phyloP scores from a whole-genome alignment of 768 basidiomycete species.

The Mycena rosella region DNA sequence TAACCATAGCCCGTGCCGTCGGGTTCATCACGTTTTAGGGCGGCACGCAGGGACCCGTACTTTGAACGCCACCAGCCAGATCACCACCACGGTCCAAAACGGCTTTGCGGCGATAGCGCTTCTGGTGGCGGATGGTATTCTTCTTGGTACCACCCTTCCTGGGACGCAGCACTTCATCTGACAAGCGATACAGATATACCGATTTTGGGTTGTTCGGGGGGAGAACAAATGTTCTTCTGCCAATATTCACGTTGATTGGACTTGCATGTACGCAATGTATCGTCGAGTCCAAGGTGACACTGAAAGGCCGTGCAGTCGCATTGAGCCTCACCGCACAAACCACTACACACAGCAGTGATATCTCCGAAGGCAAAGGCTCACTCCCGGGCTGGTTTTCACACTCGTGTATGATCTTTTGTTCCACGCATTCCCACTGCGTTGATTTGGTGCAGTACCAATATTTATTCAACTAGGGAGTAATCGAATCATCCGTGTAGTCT shows the following conservation, averaged over 20 bases:
- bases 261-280: constrained; percentile 14
- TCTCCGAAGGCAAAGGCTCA: constrained; percentile 13
- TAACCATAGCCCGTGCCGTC: neutral
- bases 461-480: constrained; percentile 24
- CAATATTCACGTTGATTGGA: constrained; percentile 7
- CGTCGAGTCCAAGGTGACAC: too few relatives aligned
- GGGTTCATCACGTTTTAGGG: constrained; percentile 2
- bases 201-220: constrained; percentile 13
- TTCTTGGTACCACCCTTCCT: neutral
- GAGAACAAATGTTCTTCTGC: constrained; percentile 11
- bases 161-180: neutral
- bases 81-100: constrained; percentile 14
- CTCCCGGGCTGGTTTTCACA: constrained; percentile 19
- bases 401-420: constrained; percentile 9
- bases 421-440: neutral
- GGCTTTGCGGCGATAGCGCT: constrained; percentile 1
- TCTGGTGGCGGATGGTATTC: neutral
- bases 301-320: neutral
- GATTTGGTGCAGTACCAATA: neutral
- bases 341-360: constrained; percentile 4
- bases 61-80: constrained; percentile 18
- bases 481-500: too few relatives aligned
- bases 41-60: neutral
- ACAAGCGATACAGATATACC: constrained; percentile 9
- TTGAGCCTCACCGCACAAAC: neutral